Percentiles rank a stretch among this genome's conserved stretches.
phyloP scores from a whole-genome alignment of 2,329 filamentous ascomycete genomes.

The Aspergillus neotritici region DNA sequence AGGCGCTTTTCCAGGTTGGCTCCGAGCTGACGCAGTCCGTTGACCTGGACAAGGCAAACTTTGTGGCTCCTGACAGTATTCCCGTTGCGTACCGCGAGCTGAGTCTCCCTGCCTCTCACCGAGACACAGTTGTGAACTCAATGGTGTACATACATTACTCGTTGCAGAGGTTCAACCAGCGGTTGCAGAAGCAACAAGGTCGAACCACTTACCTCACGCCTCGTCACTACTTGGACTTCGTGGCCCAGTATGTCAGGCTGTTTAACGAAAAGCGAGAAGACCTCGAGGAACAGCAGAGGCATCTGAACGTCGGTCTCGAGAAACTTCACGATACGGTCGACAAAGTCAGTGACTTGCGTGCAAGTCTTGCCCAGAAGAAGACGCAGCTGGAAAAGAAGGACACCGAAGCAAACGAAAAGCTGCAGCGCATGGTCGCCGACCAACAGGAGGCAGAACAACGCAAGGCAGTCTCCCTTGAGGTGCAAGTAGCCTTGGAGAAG shows the following conservation, averaged over 20 bases:
- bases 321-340: conserved; percentile 95
- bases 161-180: conserved; percentile 79
- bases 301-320: conserved; percentile 96
- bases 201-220: conserved; percentile 90
- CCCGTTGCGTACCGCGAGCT: conserved; percentile 88
- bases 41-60: conserved; percentile 84
- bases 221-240: conserved; percentile 95
- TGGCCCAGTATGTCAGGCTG: conserved; percentile 92
- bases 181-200: conserved; percentile 84
- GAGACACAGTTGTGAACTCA: conserved; percentile 88
- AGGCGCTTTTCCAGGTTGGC: conserved; percentile 95
- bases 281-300: conserved; percentile 94
- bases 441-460: conserved; percentile 90
- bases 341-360: conserved; percentile 88
- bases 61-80: conserved; percentile 80
- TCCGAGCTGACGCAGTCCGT: conserved; percentile 94
- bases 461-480: conserved; percentile 80
- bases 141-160: conserved; percentile 99
- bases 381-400: conserved; percentile 88
- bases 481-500: conserved; percentile 78
- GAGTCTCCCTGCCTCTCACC: conserved; percentile 76
- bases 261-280: conserved; percentile 99
- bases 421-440: conserved; percentile 94
- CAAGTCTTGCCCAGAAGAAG: conserved; percentile 91
- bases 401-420: conserved; percentile 90